A percentile compares a stretch with the other conserved stretches of the same genome.
These are phyloP conservation scores for Leccinum disarticulatum DNA, from an alignment of 768 basidiomycete genomes.

Conservation along the genomic window DNA sequence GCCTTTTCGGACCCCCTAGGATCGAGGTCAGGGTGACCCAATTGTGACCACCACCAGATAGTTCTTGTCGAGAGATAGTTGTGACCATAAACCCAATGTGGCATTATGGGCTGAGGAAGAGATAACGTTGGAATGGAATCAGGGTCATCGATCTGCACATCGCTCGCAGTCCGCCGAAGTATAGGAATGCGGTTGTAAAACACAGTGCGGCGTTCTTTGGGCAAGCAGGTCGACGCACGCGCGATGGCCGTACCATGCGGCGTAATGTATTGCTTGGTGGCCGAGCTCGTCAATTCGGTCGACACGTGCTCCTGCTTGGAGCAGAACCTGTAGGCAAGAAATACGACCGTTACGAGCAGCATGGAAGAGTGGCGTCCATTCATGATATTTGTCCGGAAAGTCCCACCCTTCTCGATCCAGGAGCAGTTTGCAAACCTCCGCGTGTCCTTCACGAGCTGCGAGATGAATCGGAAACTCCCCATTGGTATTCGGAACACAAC, in stretches of 20 bases:
- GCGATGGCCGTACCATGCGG: slow-evolving; percentile 93
- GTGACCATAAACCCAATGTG: slow-evolving; percentile 96
- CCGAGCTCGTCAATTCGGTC: slow-evolving; percentile 80
- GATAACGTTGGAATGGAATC: slow-evolving; percentile 94
- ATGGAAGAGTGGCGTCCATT: slow-evolving; percentile 97
- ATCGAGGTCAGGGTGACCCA: slow-evolving; percentile 49
- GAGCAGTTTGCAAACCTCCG: slow-evolving; percentile 77
- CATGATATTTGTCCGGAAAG: slow-evolving; percentile 91
- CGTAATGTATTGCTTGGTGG: slow-evolving; percentile 86
- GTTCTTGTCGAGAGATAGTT: slow-evolving; percentile 82
- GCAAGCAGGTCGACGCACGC: slow-evolving; percentile 60
- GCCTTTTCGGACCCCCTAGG: slow-evolving; percentile 39
- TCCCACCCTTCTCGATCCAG: slow-evolving; percentile 78
- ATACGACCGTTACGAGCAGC: slow-evolving; percentile 85
- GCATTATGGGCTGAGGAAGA: slow-evolving; percentile 97
- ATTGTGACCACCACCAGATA: slow-evolving; percentile 85
- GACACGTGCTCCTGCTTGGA: slow-evolving; percentile 78
- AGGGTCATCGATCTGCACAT: slow-evolving; percentile 60
- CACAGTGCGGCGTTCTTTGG: slow-evolving; percentile 17
- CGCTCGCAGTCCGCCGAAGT: slow-evolving; percentile 28
- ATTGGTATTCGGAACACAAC: slow-evolving; percentile 82
- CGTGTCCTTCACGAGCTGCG: slow-evolving; percentile 90
- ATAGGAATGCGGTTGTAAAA: slow-evolving; percentile 19
- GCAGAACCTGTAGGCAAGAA: slow-evolving; percentile 71
- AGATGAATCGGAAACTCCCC: slow-evolving; percentile 98